Conservation (phyloP, 1,284 basidiomycete species). For the Sporisorium graminicola region DNA sequence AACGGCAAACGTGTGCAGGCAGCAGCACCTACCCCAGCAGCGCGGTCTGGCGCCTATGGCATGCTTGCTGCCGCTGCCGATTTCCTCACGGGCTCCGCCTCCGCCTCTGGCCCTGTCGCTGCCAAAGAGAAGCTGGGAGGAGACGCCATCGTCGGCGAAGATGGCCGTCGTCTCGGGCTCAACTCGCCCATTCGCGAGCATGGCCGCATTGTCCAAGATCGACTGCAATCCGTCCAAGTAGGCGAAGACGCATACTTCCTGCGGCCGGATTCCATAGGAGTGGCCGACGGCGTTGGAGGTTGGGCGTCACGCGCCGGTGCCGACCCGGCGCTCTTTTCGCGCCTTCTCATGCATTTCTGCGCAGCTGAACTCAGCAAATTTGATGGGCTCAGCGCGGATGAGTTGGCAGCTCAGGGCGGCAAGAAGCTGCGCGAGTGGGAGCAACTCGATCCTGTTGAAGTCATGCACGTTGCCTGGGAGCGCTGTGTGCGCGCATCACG, state of each 20-base stretch:
- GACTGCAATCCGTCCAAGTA: slow-evolving; percentile 76
- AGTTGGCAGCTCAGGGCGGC: slow-evolving; percentile 51
- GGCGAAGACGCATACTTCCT: slow-evolving; percentile 90
- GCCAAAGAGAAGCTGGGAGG: slow-evolving; percentile 39
- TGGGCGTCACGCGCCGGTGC: slow-evolving; percentile 76
- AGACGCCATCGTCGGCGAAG: slow-evolving; percentile 22
- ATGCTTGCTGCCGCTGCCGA: slow-evolving; percentile 65
- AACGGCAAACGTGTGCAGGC: slow-evolving; percentile 58
- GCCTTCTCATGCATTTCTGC: slow-evolving; percentile 87
- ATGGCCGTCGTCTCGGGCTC: slow-evolving; percentile 49
- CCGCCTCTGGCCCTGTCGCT: slow-evolving; percentile 18
- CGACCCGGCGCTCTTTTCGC: slow-evolving; percentile 82
- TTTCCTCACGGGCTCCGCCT: slow-evolving; percentile 50
- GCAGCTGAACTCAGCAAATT: slow-evolving; percentile 73
- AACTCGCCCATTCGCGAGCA: slow-evolving; percentile 63
- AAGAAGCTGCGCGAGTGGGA: slow-evolving; percentile 54
- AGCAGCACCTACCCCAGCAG: slow-evolving; percentile 23
- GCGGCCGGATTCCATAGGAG: slow-evolving; percentile 82
- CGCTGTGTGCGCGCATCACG: slow-evolving; percentile 71
- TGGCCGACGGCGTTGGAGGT: slow-evolving; percentile 89
- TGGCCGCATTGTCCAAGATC: slow-evolving; percentile 63
- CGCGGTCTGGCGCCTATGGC: slow-evolving; percentile 50
- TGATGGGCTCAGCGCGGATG: slow-evolving; percentile 36
- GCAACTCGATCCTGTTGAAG: slow-evolving; percentile 72
- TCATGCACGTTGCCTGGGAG: slow-evolving; percentile 75